Evolutionary conservation across 2,329 filamentous ascomycete species (phyloP).

Genomic region (Verticillium dahliae): DNA sequence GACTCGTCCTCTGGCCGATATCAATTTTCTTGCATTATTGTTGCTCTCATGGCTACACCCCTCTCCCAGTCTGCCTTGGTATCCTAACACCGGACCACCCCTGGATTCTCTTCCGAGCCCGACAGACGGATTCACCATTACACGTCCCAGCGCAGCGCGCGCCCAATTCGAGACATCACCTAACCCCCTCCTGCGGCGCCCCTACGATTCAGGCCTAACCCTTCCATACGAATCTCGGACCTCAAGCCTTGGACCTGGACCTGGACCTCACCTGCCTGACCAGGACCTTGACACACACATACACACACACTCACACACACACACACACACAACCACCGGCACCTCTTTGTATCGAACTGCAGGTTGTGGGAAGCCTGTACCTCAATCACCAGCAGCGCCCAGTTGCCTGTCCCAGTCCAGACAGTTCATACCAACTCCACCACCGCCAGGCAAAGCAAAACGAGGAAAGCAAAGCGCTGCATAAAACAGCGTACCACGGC

Average conservation of each 20-base stretch:
- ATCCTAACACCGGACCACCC: neutral
- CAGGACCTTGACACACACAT: neutral
- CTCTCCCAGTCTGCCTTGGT: neutral
- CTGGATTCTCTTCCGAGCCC: neutral
- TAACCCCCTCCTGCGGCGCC: neutral
- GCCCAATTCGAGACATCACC: neutral
- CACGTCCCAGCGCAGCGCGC: neutral
- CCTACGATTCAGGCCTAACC: neutral
- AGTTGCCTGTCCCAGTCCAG: neutral
- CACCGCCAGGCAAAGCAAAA: neutral
- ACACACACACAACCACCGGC: neutral
- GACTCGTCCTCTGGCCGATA: too few species aligned
- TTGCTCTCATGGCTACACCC: neutral
- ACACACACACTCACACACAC: neutral
- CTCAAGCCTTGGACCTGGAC: neutral
- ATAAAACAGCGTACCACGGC: neutral
- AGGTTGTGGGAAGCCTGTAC: neutral
- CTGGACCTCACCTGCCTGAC: neutral
- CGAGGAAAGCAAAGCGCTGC: too few species aligned
- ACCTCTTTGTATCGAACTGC: neutral
- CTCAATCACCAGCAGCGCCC: neutral
- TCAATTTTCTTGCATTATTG: neutral
- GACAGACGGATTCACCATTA: neutral
- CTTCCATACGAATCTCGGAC: neutral
- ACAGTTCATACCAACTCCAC: neutral